phyloP scores from a whole-genome alignment of 345 rosid genomes.

The Hibiscus syriacus region DNA sequence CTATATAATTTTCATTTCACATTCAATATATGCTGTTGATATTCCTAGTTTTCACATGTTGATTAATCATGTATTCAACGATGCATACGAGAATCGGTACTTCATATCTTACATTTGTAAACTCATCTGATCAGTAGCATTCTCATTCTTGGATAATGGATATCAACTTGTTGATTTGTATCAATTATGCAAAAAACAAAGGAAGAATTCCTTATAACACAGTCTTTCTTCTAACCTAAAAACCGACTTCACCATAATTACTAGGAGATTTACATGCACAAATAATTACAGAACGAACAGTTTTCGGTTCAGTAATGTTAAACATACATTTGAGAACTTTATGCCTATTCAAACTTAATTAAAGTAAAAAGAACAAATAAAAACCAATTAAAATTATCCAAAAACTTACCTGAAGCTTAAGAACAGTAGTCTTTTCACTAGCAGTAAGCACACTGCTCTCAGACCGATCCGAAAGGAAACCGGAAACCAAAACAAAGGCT shows the following conservation, averaged over 20 bases:
- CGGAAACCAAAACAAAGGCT: slow-evolving; percentile 81
- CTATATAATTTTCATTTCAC: background rate
- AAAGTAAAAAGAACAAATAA: background rate
- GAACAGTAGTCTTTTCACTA: slow-evolving; percentile 66
- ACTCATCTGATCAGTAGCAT: background rate
- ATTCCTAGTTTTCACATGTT: background rate
- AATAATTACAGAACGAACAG: background rate
- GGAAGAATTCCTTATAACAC: background rate
- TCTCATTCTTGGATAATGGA: background rate
- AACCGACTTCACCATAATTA: background rate
- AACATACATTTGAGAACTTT: background rate
- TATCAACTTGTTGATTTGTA: background rate
- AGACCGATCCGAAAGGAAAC: slow-evolving; percentile 64
- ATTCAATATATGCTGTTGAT: background rate
- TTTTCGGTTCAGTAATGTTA: background rate
- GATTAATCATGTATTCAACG: background rate
- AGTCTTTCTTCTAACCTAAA: background rate
- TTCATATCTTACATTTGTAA: too few species aligned
- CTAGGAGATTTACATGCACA: background rate
- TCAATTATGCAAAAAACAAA: too few species aligned
- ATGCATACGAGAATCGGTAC: background rate
- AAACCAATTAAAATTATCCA: background rate
- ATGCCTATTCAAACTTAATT: background rate
- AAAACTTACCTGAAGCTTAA: slow-evolving; percentile 72
- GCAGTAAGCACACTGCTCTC: slow-evolving; percentile 54